phyloP scores from a whole-genome alignment of 768 basidiomycete genomes.

The Mycena latifolia region DNA sequence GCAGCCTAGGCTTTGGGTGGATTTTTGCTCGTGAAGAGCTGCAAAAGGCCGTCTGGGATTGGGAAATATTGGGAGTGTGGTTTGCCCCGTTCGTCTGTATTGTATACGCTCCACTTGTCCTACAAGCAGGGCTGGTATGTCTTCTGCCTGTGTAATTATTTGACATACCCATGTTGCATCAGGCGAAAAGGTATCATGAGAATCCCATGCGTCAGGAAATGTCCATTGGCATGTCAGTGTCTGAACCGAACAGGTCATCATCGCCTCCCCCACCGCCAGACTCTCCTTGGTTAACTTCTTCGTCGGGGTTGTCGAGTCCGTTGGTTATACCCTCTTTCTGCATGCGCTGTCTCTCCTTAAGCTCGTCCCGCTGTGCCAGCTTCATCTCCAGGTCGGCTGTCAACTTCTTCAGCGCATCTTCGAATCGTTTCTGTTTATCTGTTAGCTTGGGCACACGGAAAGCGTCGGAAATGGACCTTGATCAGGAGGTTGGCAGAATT shows the following conservation, averaged over 20 bases:
- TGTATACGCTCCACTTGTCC: conserved; percentile 80
- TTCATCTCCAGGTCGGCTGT: conserved; percentile 90
- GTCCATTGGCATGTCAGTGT: conserved; percentile 53
- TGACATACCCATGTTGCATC: not conserved
- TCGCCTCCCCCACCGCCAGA: conserved; percentile 47
- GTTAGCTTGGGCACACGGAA: conserved; percentile 1
- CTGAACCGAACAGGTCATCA: conserved; percentile 62
- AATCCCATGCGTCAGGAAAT: conserved; percentile 28
- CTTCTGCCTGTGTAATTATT: conserved; percentile 50
- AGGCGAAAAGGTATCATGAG: not conserved
- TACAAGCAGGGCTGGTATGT: conserved; percentile 77
- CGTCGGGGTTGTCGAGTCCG: conserved; percentile 52
- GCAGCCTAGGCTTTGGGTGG: conserved; percentile 69
- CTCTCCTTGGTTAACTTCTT: conserved; percentile 40
- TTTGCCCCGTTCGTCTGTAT: conserved; percentile 85
- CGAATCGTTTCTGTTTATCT: conserved; percentile 82
- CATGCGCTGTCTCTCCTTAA: conserved; percentile 80
- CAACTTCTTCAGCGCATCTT: conserved; percentile 92
- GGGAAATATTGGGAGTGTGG: conserved; percentile 87
- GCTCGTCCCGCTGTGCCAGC: conserved; percentile 79
- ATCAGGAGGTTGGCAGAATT: conserved; percentile 90
- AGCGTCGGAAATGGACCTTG: conserved; percentile 58
- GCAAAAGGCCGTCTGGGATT: conserved; percentile 72
- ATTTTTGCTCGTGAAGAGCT: conserved; percentile 59
- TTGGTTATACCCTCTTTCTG: conserved; percentile 74